Base-by-base conservation (phyloP, 306 rosid species). In the Mucuna pruriens region DNA sequence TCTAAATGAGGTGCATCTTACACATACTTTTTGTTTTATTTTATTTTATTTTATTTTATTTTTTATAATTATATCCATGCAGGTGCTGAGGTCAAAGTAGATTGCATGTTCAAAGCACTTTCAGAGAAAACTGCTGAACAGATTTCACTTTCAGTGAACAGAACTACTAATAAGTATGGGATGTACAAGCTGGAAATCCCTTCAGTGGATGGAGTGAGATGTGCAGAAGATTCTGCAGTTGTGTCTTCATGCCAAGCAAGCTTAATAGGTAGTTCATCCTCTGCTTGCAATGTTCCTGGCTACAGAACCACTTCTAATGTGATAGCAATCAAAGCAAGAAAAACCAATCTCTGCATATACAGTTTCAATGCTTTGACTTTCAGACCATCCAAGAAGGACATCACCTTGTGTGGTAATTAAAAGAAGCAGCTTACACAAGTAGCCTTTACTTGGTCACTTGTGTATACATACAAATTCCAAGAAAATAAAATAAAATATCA, bases 251-350 rank as follows among this genome's bases (percentile, higher is more conserved):
- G 98, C 77, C 78, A 87, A 48, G 97, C 99, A 75, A 93, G 86
- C 71, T 76, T 95, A 72, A 85, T 93, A 23, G 64, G 89, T 72
- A 95, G 94, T 67, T 77, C 91, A 76, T 77, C 95, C 65, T 69
- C 97, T 63, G 83, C 94, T 12, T 95, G 99, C 88, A 85, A 95
- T 89, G 89, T 91, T 84, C 99, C 99, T 78, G 97, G 97, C 38
- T 89, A 85, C 86, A 90, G 25, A 85, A 88, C 75, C 60, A 95
- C 99, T 26, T 85, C 99, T n/a, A 89, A 92, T 85, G 87, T 88
- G 51, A 91, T 93, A 2, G 73, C 90, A 22, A 80, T 95, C 84
- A 95, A 95, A 85, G 94, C 95, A 54, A 93, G 85, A 78, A 69
- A 64, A 68, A 84, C 90, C 46, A 95, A 93, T 81, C 88, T 93